phyloP scores from a whole-genome alignment of 2,329 filamentous ascomycete genomes.

The Neonectria ditissima region DNA sequence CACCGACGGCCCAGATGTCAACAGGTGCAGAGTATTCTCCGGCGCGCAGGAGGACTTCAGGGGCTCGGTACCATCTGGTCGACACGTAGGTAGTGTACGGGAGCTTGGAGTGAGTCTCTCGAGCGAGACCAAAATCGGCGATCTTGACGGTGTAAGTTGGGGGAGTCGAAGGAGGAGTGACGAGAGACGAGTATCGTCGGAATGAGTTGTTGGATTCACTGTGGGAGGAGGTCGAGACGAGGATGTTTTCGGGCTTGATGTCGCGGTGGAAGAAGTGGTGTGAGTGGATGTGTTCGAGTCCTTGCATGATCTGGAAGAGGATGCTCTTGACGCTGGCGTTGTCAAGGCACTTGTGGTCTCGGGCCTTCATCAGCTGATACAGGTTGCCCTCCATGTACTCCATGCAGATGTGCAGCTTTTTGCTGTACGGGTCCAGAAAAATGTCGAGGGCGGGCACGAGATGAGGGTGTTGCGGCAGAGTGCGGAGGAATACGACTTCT shows the following conservation, averaged over 20 bases:
- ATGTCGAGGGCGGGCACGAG: conserved; percentile 98
- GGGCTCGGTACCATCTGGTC: conserved; percentile 96
- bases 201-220: conserved; percentile 88
- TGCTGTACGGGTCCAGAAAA: conserved; percentile 94
- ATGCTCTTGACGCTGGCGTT: conserved; percentile 96
- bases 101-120: conserved; percentile 95
- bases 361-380: conserved; percentile 98
- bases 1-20: conserved; percentile 98
- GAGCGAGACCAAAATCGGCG: conserved; percentile 96
- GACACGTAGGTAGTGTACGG: conserved; percentile 99
- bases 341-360: conserved; percentile 94
- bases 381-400: conserved; percentile 99
- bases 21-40: conserved; percentile 98
- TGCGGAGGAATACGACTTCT: conserved; percentile 95
- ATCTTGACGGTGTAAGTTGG: conserved; percentile 97
- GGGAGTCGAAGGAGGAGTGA: conserved; percentile 95
- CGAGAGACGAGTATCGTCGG: conserved; percentile 89
- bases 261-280: conserved; percentile 99
- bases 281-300: conserved; percentile 96
- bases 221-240: conserved; percentile 90
- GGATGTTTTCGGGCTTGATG: conserved; percentile 98
- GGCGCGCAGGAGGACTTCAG: conserved; percentile 91
- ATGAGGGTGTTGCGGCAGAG: conserved; percentile 87
- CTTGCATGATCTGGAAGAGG: conserved; percentile 94
- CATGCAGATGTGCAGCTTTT: conserved; percentile 98